Conservation (phyloP, 139 green algal species). For the Closterium sp. region DNA sequence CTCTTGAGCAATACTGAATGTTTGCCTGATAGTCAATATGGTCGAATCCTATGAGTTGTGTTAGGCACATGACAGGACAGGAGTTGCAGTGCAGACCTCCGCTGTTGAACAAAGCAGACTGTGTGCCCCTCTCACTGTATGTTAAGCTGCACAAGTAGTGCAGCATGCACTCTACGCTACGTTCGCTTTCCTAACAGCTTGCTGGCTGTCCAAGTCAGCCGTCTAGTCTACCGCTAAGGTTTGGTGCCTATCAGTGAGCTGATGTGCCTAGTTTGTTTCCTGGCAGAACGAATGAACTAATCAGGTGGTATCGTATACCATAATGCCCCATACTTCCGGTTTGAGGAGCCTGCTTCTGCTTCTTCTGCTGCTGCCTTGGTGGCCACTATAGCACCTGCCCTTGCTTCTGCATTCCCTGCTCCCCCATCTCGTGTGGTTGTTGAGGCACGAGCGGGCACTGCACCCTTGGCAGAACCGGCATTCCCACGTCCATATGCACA, state of each 20-base stretch:
- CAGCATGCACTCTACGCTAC: neutral
- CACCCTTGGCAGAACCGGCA: neutral
- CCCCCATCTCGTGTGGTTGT: neutral
- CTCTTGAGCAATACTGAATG: no score
- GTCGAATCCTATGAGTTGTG: no score
- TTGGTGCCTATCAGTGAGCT: neutral
- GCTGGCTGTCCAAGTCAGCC: neutral
- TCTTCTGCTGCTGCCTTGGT: neutral
- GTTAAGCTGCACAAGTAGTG: neutral
- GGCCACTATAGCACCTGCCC: neutral
- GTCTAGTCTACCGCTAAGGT: neutral
- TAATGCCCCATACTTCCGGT: neutral
- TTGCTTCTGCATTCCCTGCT: neutral
- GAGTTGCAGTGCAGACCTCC: no score
- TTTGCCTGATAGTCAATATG: no score
- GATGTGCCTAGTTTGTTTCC: neutral
- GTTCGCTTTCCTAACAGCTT: neutral
- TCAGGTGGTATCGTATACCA: neutral
- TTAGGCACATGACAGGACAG: no score
- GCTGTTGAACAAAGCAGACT: neutral
- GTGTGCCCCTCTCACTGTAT: neutral
- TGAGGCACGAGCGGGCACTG: neutral
- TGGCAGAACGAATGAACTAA: neutral
- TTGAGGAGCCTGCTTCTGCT: neutral
- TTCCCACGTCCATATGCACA: neutral